Percentiles rank a stretch among this genome's conserved stretches.
Conservation (phyloP, 179 eudicot genomes). For the Heliamphora pulchella region DNA sequence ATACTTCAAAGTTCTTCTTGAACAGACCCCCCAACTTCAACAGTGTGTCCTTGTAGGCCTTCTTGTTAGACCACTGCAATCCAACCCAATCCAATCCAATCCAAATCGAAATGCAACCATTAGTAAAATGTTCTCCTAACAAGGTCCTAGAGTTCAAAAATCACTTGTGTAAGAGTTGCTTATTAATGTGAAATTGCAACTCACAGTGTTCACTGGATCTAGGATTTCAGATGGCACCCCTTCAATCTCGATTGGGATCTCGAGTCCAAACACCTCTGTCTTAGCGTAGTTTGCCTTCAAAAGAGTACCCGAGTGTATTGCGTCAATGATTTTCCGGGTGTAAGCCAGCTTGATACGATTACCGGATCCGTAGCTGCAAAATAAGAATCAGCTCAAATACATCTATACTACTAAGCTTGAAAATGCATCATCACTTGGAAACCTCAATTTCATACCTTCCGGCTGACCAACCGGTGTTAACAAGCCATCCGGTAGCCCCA, state of each 20-base stretch:
- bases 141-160: neutral
- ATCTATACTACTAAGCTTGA: too few species aligned
- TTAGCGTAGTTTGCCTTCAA: conserved; percentile 19
- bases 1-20: conserved; percentile 78
- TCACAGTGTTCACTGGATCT: conserved; percentile 75
- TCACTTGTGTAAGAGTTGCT: too few species aligned
- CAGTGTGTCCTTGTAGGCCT: conserved; percentile 54
- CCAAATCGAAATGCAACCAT: neutral
- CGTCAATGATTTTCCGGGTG: conserved; percentile 82
- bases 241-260: conserved; percentile 44
- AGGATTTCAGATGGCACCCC: conserved; percentile 93
- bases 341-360: conserved; percentile 74
- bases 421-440: too few species aligned
- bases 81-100: too few species aligned
- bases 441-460: conserved; percentile 49
- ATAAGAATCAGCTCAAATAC: neutral
- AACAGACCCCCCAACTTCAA: conserved; percentile 68
- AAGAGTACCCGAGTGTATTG: conserved; percentile 78
- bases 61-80: conserved; percentile 72
- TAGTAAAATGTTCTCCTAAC: neutral
- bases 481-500: conserved; percentile 93
- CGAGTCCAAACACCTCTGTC: conserved; percentile 70
- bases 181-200: conserved; percentile 12
- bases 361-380: conserved; percentile 63
- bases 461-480: conserved; percentile 95